Evolutionary conservation across 352 stramenopile genomes (phyloP), one percentile per base, ranked within the genome.

Genomic region (Phytophthora citricola): DNA sequence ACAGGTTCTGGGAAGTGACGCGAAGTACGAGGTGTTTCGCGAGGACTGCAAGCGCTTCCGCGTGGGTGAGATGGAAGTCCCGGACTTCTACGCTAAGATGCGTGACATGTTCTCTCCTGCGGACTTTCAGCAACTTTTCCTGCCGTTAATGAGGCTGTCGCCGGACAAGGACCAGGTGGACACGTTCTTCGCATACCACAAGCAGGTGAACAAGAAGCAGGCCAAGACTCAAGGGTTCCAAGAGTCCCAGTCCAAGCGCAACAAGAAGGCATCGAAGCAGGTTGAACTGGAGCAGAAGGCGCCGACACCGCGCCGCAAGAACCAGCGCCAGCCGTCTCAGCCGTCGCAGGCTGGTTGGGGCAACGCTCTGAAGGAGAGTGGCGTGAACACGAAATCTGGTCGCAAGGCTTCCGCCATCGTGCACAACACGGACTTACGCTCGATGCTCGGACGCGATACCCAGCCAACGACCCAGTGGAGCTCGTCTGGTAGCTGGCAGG

Each of bases 11-110:
- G 88, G 88, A 32, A 92, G 76, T 43, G 84, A 91, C 45, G 84
- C 83, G 20, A 94, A 93, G 68, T 95, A 94, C 58, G 85, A 94
- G 43, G 79, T 92, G 3, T 94, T 95, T 47, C 82, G 88, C 0
- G 79, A 93, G 61, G 73, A 81, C 26, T 95, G 88, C 66, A 89
- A 85, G 56, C 70, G 81, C 20, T 95, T 90, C 55, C 86, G 85
- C 3, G 27, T 82, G 15, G 76, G 69, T 0, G 78, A 92, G 27
- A 62, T 65, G 17, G 81, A 91, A 34, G 53, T 91, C n/a, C 73
- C 85, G 4, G 71, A 75, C 12, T 95, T 95, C 38, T 95, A 95
- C 57, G 60, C 67, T 49, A 90, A 90, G 55, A 84, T 93, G 61
- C 75, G 75, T 27, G 56, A 75, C 12, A 76, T 87, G 73, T 93